Evolutionary conservation across 2,329 filamentous ascomycete species (phyloP), one percentile per base, ranked within the genome.

Genomic region (Dactylellina leptospora): DNA sequence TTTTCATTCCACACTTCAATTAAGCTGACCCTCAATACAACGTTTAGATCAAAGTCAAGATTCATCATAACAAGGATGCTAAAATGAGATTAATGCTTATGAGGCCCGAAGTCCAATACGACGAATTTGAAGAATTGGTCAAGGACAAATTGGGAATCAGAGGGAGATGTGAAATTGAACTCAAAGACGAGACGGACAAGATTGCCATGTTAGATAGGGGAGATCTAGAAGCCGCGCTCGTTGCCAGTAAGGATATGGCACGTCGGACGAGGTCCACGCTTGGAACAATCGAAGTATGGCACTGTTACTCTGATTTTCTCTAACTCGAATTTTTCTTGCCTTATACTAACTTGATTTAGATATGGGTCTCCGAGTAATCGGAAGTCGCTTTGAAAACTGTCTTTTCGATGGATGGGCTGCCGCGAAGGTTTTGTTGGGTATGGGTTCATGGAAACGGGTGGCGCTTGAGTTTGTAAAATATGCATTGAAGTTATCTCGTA

Each of bases 191-290:
- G 76, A 84, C 88, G 2, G 93, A 97, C 78, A 93, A 97, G 90
- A 95, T 99, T 78, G 97, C 93, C 27, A 89, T 99, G 86, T 92
- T 90, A 30, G 95, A 99, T 79, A 91, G 96, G 80, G 95, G 97
- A 78, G 95, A 99, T 81, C 81, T 97, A 74, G 93, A 97, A 53
- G 90, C 97, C 87, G 88, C 91, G 22, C 84, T 97, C 59, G 85
- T 86, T 79, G 85, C 83, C 47, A 88, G 88, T 4, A 90, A 87
- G 79, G 85, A 85, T 51, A 81, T 82, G 68, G 92, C 90, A 53
- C 86, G 84, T 80, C 90, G 86, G 79, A 89, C 93, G 78, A 86
- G 88, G 76, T 84, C 85, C 74, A 92, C 96, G 74, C 90, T 92
- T 83, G 92, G 91, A 55, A 97, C 96, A 85, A 88, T 97, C 87